Percentiles rank a stretch among this genome's conserved stretches.
Evolutionary conservation across 768 basidiomycete genomes (phyloP).

Genomic region (Mycena rosella): DNA sequence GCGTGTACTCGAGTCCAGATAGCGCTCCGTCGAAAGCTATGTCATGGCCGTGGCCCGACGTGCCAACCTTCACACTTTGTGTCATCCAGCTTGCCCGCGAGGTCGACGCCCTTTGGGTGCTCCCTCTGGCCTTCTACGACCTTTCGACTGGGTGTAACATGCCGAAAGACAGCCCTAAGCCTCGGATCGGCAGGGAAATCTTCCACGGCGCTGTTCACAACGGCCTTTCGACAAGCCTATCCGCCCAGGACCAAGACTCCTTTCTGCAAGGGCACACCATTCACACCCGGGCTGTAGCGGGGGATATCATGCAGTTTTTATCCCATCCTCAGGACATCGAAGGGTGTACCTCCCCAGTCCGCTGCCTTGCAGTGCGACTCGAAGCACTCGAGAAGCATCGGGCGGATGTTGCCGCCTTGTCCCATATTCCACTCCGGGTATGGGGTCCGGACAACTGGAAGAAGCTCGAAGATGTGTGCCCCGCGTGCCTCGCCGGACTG

Average conservation of each 20-base stretch:
- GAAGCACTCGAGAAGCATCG: no score
- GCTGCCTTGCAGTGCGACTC: no score
- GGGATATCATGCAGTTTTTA: no score
- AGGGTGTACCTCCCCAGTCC: no score
- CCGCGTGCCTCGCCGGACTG: not conserved
- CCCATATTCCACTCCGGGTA: not conserved
- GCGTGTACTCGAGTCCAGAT: no score
- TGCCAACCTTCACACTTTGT: not conserved
- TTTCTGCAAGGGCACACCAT: no score
- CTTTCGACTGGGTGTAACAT: not conserved
- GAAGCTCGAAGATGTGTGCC: not conserved
- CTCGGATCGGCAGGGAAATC: not conserved
- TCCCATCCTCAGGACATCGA: no score
- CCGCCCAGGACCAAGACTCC: not conserved
- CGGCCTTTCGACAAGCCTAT: not conserved
- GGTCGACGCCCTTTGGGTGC: no score
- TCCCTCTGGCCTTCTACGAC: no score
- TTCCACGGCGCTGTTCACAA: not conserved
- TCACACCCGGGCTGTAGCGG: no score
- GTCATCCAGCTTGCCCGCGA: conserved; percentile 6
- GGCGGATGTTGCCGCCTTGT: not conserved
- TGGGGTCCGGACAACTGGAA: not conserved
- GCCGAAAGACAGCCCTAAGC: conserved; percentile 1
- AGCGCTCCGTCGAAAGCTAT: no score
- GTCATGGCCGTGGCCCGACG: no score